Evolutionary conservation across 352 stramenopile species (phyloP), one percentile per base, ranked within the genome.

Genomic region (Globisporangium cylindrosporum): DNA sequence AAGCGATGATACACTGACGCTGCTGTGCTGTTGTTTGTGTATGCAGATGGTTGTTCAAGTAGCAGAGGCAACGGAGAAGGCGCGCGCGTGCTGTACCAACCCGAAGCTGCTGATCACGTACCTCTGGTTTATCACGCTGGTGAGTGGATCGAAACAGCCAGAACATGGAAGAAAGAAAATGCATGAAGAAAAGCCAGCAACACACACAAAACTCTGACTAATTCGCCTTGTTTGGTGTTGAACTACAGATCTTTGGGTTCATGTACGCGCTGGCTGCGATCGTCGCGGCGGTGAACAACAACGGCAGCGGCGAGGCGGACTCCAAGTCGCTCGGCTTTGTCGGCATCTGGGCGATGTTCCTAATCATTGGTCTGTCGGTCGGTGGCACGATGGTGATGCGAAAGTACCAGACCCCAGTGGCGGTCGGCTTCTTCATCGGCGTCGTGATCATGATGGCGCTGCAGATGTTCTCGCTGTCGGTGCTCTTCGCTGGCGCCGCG

Each of bases 381-480:
- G 88, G 88, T 61, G 90, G 88, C 63, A 96, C 90, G 55, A 80
- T 97, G 66, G 87, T 97, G 58, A 95, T 97, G 90, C 86, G 88
- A 64, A 93, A 94, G 77, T 94, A 95, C 78, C 79, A 92, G 75
- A 95, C 86, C 9, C 85, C 86, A 20, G 69, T 97, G 49, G 88
- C 90, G 18, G 86, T 97, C 43, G 88, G 90, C 58, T 95, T 97
- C 69, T 93, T 97, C 70, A 92, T 97, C 61, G 90, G 90, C 73
- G 86, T 97, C 66, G 88, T 97, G 51, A 79, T 96, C 60, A 96
- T 97, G 85, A 96, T 96, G 88, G 82, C 86, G 62, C 82, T 94
- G 70, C 85, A 94, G 66, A 93, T 93, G 85, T 92, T 94, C 73
- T 91, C 83, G 72, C 74, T 94, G 38, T 86, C 77, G 10, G 79